phyloP scores from a whole-genome alignment of 1,139 yeast species.

The Trichomonascaceae sp. region DNA sequence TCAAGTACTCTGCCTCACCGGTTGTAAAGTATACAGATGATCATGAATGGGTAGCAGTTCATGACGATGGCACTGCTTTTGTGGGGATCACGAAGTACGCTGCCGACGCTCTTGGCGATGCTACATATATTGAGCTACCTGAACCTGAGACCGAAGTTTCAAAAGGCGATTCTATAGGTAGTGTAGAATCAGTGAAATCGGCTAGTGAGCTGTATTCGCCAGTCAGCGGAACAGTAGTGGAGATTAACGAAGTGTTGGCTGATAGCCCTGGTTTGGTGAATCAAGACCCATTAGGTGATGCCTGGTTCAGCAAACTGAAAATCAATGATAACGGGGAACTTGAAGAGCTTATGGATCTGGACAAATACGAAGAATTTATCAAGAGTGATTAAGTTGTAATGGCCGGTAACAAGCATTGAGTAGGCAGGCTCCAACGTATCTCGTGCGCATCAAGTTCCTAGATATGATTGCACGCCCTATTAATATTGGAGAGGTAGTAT shows the following conservation, averaged over 20 bases:
- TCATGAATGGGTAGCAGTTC: constrained; percentile 94
- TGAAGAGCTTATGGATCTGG: constrained; percentile 45
- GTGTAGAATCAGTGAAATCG: constrained; percentile 91
- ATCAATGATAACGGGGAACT: constrained; percentile 39
- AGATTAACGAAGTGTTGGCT: constrained; percentile 60
- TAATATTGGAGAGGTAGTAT: background rate
- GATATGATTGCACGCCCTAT: background rate
- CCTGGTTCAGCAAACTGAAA: constrained; percentile 83
- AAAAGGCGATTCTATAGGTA: constrained; percentile 79
- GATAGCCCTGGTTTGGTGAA: constrained; percentile 74
- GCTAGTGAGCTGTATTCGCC: constrained; percentile 94
- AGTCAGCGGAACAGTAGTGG: constrained; percentile 68
- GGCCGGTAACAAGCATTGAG: no score
- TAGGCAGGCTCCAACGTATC: no score
- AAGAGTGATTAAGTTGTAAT: constrained; percentile 25
- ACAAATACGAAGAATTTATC: constrained; percentile 60
- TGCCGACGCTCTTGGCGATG: constrained; percentile 96
- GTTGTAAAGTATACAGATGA: constrained; percentile 69
- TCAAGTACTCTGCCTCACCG: constrained; percentile 38
- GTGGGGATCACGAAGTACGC: constrained; percentile 94
- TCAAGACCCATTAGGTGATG: constrained; percentile 85
- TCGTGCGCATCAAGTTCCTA: background rate
- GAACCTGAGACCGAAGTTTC: constrained; percentile 62
- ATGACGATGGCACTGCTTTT: constrained; percentile 74
- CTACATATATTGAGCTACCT: constrained; percentile 88